Base-by-base conservation (phyloP, 108 stramenopile species). In the Cylindrotheca fusiformis region DNA sequence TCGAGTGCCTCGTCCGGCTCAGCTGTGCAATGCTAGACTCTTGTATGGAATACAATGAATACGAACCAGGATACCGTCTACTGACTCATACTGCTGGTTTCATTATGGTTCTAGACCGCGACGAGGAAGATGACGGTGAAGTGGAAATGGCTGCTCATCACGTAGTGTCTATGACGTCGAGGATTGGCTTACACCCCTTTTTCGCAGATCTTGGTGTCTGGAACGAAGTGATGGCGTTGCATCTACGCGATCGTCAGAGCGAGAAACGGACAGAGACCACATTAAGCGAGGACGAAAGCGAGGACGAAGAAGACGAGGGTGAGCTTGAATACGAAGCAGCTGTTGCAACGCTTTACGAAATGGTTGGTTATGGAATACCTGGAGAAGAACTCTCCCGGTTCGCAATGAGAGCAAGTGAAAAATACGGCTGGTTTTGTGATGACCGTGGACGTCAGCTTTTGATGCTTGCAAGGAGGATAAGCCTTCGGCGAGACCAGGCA, bases 331-430 rank as follows among this genome's bases (percentile, higher is more conserved):
- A 94, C 48, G 88, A 90, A 25, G 78, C 87, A 21, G 83, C 86
- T 8, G 85, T 90, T n/a, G 75, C 92, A 23, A 94, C 92, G 6
- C 73, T 94, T 10, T 94, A 88, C 32, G 92, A 94, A 71, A 94
- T 94, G 92, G 81, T 90, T 33, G 92, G 85, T 10, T 94, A 88
- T 58, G 85, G 80, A 32, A 83, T 90, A 24, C 85, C 83, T 49
- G 84, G 86, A 0, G 89, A 88, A 60, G 87, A 90, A 45, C 63
- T 94, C 19, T 85, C 92, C 6, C 65, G 81, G 45, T 94, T 94
- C 63, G 87, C 92, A 8, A 83, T 86, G 50, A 64, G 80, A 8
- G 74, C 48, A 55, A 86, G 69, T 63, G 77, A 75, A 71, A 71
- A 68, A 48, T 65, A 81, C 56, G 88, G 88, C 1, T 93, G 88